Conservation (phyloP, 2,329 filamentous ascomycete genomes). For the Scolecobasidium constrictum region DNA sequence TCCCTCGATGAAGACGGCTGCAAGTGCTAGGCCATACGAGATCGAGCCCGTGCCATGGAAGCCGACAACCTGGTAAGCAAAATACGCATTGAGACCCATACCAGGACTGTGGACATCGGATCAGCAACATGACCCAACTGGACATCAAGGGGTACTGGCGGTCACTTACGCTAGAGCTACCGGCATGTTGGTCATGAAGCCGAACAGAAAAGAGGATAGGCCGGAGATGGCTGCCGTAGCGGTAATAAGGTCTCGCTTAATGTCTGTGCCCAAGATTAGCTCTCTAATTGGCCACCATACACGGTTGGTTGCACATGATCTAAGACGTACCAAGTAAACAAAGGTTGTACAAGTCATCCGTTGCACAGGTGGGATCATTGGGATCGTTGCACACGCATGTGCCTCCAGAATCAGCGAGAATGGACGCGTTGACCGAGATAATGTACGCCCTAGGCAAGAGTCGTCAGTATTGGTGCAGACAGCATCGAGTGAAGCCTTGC, state of each 20-base stretch:
- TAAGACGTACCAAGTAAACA: slow-evolving; percentile 35
- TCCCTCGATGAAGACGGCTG: slow-evolving; percentile 80
- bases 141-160: no score
- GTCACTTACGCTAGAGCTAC: slow-evolving; percentile 23
- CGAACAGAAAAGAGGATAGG: slow-evolving; percentile 68
- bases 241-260: slow-evolving; percentile 72
- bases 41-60: slow-evolving; percentile 62
- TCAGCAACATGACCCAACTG: not conserved
- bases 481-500: slow-evolving; percentile 37
- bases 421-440: slow-evolving; percentile 47
- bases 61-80: slow-evolving; percentile 72
- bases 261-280: slow-evolving; percentile 18
- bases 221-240: slow-evolving; percentile 75
- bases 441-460: slow-evolving; percentile 64
- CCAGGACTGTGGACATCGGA: slow-evolving; percentile 18
- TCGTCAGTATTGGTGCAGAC: not conserved
- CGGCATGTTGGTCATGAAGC: slow-evolving; percentile 64
- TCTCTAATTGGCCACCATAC: not conserved
- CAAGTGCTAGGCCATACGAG: slow-evolving; percentile 65
- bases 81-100: slow-evolving; percentile 66
- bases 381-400: slow-evolving; percentile 58
- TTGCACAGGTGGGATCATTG: slow-evolving; percentile 40
- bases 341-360: slow-evolving; percentile 47
- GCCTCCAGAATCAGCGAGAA: slow-evolving; percentile 51
- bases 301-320: not conserved